A percentile compares a stretch with the other conserved stretches of the same genome.
Conservation (phyloP, 2,329 filamentous ascomycete genomes). For the Pseudogymnoascus sp. region DNA sequence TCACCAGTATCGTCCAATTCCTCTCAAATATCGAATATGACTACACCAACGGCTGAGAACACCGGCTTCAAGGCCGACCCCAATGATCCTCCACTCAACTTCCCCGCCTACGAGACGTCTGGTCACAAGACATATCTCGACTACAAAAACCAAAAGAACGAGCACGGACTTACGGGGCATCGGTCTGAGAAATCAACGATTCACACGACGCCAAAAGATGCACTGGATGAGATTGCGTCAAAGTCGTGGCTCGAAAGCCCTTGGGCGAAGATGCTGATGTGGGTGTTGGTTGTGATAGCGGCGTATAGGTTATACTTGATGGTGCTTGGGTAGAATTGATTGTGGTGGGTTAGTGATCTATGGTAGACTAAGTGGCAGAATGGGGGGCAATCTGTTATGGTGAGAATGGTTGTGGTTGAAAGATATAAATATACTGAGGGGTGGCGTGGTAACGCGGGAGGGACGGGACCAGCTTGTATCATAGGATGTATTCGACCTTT, state of each 20-base stretch:
- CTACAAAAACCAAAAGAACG: conserved; percentile 1
- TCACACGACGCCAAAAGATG: background rate
- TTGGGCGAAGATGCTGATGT: background rate
- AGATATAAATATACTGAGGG: background rate
- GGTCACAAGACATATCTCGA: conserved; percentile 6
- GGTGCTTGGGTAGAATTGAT: background rate
- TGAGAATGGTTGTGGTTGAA: background rate
- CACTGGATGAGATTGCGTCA: background rate
- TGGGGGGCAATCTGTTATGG: background rate
- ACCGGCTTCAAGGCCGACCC: background rate
- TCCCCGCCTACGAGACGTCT: conserved; percentile 3
- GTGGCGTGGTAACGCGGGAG: background rate
- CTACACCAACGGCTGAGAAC: conserved; percentile 3
- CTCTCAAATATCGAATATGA: background rate
- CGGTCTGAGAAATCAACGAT: background rate
- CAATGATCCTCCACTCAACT: background rate
- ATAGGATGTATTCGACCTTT: background rate
- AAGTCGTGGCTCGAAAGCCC: conserved; percentile 3
- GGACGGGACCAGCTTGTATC: background rate
- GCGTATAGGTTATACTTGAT: conserved; percentile 1
- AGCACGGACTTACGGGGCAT: background rate
- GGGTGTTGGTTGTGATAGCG: background rate
- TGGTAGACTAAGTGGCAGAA: background rate
- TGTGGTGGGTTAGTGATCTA: background rate
- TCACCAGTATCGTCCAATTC: background rate